Evolutionary conservation across 306 rosid genomes (phyloP).

Genomic region (Oxytropis ochrocephala): DNA sequence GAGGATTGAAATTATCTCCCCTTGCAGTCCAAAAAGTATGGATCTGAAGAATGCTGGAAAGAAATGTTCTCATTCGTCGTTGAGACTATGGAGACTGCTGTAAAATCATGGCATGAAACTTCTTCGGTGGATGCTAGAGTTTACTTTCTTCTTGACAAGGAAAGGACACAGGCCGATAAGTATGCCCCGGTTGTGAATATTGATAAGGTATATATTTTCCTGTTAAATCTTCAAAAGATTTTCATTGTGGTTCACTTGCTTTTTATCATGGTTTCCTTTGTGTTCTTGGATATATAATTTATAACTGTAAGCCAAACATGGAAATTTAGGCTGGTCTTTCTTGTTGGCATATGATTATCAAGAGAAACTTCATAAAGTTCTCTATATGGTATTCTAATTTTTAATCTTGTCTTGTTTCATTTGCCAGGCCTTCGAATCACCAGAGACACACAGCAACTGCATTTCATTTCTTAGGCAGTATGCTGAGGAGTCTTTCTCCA

Average conservation of each 20-base stretch:
- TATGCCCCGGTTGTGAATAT: constrained; percentile 88
- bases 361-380: neutral
- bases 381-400: constrained; percentile 6
- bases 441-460: constrained; percentile 75
- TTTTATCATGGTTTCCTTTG: neutral
- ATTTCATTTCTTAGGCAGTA: constrained; percentile 84
- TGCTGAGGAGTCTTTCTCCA: constrained; percentile 85
- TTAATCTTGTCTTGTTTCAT: constrained; percentile 7
- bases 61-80: constrained; percentile 70
- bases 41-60: constrained; percentile 71
- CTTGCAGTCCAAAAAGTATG: constrained; percentile 69
- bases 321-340: constrained; percentile 4
- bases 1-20: constrained; percentile 36
- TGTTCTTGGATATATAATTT: neutral
- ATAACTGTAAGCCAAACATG: neutral
- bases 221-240: neutral
- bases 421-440: constrained; percentile 91
- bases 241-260: constrained; percentile 1
- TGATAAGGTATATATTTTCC: constrained; percentile 61
- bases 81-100: constrained; percentile 91
- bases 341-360: constrained; percentile 6
- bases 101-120: constrained; percentile 82
- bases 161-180: constrained; percentile 72
- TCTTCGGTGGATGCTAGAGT: constrained; percentile 86
- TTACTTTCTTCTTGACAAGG: constrained; percentile 79